These are phyloP conservation scores for Allantophomopsis lycopodina DNA, from an alignment of 2,329 filamentous ascomycete species.

Conservation along the genomic window DNA sequence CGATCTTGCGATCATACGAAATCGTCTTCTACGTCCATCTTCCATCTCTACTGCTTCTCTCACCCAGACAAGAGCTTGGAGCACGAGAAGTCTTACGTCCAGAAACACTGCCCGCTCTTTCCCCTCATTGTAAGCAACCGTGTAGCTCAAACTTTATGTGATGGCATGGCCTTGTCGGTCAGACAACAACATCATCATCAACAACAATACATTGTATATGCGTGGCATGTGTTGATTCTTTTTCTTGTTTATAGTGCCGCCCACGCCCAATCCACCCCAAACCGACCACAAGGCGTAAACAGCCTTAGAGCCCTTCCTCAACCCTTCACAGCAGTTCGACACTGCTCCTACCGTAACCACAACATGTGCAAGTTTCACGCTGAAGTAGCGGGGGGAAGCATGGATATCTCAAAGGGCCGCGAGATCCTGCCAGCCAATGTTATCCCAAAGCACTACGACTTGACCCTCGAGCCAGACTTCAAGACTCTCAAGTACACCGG, in stretches of 20 bases:
- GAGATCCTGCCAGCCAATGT: constrained; percentile 88
- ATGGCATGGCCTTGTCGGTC: not conserved
- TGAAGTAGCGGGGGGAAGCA: constrained; percentile 38
- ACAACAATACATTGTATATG: not conserved
- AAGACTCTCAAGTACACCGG: constrained; percentile 79
- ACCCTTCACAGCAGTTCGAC: constrained; percentile 23
- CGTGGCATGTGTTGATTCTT: not conserved
- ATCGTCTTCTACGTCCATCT: constrained; percentile 9
- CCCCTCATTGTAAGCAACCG: not conserved
- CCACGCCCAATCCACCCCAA: constrained; percentile 4
- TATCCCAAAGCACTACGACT: constrained; percentile 80
- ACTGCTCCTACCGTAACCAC: constrained; percentile 63
- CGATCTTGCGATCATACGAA: constrained; percentile 11
- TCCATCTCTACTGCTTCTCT: constrained; percentile 8
- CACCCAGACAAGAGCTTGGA: constrained; percentile 12
- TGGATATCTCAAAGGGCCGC: constrained; percentile 50
- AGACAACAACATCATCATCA: not conserved
- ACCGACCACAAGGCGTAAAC: constrained; percentile 10
- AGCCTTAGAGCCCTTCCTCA: constrained; percentile 7
- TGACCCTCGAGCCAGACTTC: constrained; percentile 86
- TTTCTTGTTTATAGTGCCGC: constrained; percentile 8
- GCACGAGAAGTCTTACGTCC: constrained; percentile 3
- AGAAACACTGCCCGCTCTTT: not conserved
- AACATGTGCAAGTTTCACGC: constrained; percentile 55
- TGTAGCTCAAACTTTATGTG: not conserved